Evolutionary conservation across 305 asterid genomes (phyloP).

Genomic region (Coffea humblotiana): DNA sequence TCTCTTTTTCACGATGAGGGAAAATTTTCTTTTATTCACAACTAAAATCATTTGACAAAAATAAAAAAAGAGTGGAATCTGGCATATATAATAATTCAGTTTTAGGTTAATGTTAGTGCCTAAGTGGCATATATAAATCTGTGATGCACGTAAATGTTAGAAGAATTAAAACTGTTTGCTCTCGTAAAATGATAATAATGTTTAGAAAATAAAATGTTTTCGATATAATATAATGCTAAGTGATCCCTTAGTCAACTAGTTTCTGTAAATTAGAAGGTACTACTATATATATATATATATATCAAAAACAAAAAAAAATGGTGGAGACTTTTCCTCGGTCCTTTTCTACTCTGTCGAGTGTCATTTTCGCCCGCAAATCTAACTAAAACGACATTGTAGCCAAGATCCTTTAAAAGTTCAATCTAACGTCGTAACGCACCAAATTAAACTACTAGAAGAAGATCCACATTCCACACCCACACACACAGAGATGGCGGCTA

Average conservation of each 20-base stretch:
- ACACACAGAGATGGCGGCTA: constrained; percentile 18
- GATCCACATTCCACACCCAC: not conserved
- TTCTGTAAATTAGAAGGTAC: constrained; percentile 17
- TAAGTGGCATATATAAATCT: no score
- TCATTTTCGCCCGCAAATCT: constrained; percentile 23
- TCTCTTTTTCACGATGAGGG: no score
- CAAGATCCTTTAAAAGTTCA: constrained; percentile 1
- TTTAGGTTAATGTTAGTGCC: not conserved
- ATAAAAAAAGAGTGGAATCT: not conserved
- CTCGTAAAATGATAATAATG: no score
- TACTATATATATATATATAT: no score
- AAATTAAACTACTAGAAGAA: not conserved
- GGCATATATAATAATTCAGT: not conserved
- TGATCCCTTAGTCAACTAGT: not conserved
- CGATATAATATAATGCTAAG: no score
- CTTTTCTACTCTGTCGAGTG: constrained; percentile 9
- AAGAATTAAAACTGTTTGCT: no score
- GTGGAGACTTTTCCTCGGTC: not conserved
- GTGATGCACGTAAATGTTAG: no score
- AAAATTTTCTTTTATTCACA: not conserved
- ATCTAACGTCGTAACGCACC: not conserved
- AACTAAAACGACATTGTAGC: constrained; percentile 19
- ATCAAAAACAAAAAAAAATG: not conserved
- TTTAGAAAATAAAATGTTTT: no score
- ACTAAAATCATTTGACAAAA: not conserved